A percentile compares a stretch with the other conserved stretches of the same genome.
phyloP scores from a whole-genome alignment of 371 early-diverging fungal genomes.

The Mucor ambiguus region DNA sequence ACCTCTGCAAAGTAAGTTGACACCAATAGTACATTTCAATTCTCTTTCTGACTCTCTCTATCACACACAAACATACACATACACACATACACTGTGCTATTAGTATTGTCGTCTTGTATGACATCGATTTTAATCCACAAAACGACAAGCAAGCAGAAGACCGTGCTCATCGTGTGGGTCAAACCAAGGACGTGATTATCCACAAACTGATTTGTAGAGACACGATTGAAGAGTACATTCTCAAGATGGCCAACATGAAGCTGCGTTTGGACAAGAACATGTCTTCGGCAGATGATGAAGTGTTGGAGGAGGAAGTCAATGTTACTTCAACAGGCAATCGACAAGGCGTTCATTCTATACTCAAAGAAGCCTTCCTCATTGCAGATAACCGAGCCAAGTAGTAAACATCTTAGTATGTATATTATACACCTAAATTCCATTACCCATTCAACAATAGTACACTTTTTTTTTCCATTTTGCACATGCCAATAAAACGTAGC shows the following conservation, averaged over 20 bases:
- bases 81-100: background rate
- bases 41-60: too few relatives aligned
- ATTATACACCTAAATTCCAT: background rate
- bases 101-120: conserved; percentile 85
- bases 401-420: too few relatives aligned
- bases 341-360: conserved; percentile 17
- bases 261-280: conserved; percentile 68
- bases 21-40: background rate
- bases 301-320: background rate
- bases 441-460: background rate
- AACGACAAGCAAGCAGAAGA: conserved; percentile 96
- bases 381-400: conserved; percentile 1
- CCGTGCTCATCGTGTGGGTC: conserved; percentile 92
- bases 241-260: conserved; percentile 69
- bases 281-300: conserved; percentile 12
- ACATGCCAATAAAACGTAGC: background rate
- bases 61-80: too few relatives aligned
- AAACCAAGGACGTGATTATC: conserved; percentile 84
- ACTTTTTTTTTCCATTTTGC: background rate
- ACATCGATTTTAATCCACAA: conserved; percentile 95
- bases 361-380: conserved; percentile 13
- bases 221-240: conserved; percentile 79
- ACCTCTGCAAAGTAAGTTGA: conserved; percentile 77
- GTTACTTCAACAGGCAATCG: conserved; percentile 5
- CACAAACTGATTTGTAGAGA: conserved; percentile 71